A percentile compares a stretch with the other conserved stretches of the same genome.
phyloP scores from a whole-genome alignment of 345 rosid genomes.

The Pistacia integerrima region DNA sequence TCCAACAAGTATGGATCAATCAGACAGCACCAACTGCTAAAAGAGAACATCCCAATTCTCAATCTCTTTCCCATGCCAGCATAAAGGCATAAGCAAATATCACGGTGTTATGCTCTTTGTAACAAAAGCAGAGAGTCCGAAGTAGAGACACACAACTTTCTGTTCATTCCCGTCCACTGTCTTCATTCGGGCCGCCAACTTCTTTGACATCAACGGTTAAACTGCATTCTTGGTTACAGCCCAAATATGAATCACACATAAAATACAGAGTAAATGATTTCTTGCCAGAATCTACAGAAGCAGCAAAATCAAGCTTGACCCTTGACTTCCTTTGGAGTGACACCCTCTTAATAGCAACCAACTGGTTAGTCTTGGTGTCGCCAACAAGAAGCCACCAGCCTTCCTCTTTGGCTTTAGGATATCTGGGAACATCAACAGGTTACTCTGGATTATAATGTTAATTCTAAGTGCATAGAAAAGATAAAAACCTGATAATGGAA shows the following conservation, averaged over 20 bases:
- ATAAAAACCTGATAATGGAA: no score
- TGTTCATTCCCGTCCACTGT: background rate
- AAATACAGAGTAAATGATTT: constrained; percentile 67
- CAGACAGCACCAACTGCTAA: no score
- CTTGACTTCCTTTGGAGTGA: constrained; percentile 73
- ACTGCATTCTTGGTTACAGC: constrained; percentile 83
- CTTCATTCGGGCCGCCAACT: constrained; percentile 37
- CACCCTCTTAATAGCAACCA: constrained; percentile 84
- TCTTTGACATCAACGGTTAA: constrained; percentile 62
- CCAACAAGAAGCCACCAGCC: constrained; percentile 98
- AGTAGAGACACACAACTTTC: background rate
- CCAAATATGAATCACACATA: constrained; percentile 88
- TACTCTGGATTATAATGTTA: no score
- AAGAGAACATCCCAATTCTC: no score
- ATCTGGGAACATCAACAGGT: constrained; percentile 67
- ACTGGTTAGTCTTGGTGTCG: constrained; percentile 73
- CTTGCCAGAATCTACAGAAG: constrained; percentile 64
- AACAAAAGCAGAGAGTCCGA: no score
- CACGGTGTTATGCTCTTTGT: no score
- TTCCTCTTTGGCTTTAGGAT: constrained; percentile 85
- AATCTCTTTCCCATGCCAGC: no score
- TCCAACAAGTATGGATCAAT: no score
- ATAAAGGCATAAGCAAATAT: no score
- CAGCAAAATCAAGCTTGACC: constrained; percentile 76
- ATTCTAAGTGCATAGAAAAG: no score